Percentiles rank a stretch among this genome's conserved stretches.
Evolutionary conservation across 2,329 filamentous ascomycete species (phyloP).

Genomic region (Emergomyces africanus): DNA sequence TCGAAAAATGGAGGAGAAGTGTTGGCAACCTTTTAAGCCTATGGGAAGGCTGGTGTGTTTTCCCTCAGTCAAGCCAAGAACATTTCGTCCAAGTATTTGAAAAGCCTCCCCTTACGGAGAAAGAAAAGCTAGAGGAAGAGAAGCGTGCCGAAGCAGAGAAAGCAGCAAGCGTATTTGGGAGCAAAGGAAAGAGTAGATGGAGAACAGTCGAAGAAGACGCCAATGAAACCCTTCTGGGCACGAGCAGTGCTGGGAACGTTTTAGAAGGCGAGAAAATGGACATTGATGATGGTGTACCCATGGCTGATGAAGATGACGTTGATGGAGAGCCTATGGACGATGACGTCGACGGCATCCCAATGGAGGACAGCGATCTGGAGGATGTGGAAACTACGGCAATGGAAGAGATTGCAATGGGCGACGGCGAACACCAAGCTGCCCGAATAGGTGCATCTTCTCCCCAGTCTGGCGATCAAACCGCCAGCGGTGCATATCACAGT

Average conservation of each 20-base stretch:
- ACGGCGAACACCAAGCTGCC: conserved; percentile 24
- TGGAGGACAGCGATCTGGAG: conserved; percentile 40
- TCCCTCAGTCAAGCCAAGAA: conserved; percentile 61
- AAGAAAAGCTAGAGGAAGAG: conserved; percentile 32
- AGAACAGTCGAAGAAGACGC: conserved; percentile 35
- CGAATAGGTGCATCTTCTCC: conserved; percentile 14
- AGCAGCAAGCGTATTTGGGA: conserved; percentile 20
- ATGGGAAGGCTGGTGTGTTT: conserved; percentile 55
- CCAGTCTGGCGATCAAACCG: conserved; percentile 12
- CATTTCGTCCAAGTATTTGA: conserved; percentile 58
- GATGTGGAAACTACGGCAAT: conserved; percentile 36
- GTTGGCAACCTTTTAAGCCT: conserved; percentile 54
- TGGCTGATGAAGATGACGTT: conserved; percentile 32
- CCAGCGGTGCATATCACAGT: conserved; percentile 11
- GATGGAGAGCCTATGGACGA: conserved; percentile 31
- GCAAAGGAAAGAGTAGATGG: conserved; percentile 33
- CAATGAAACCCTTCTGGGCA: conserved; percentile 11
- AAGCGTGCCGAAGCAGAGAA: conserved; percentile 31
- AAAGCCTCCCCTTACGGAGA: conserved; percentile 47
- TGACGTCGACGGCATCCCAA: conserved; percentile 32
- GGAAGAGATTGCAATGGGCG: conserved; percentile 32
- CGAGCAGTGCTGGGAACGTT: conserved; percentile 2
- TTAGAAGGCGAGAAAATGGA: conserved; percentile 17
- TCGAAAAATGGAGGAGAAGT: conserved; percentile 74
- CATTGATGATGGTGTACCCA: conserved; percentile 17